Conservation (phyloP, 2,329 filamentous ascomycete genomes). For the Microcyclosporella mali region DNA sequence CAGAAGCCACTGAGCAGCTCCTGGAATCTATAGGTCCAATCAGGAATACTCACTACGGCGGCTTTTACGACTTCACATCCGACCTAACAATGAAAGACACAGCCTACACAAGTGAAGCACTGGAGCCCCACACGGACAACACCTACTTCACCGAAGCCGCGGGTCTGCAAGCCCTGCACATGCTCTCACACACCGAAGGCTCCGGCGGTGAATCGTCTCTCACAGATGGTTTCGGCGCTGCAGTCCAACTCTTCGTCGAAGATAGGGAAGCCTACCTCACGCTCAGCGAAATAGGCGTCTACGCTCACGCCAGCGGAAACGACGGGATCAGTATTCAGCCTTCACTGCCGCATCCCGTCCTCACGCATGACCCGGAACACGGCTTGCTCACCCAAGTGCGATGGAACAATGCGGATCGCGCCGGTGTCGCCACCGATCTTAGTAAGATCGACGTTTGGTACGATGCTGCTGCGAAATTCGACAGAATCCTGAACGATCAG, state of each 20-base stretch:
- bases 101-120: slow-evolving; percentile 71
- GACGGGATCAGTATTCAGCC: slow-evolving; percentile 74
- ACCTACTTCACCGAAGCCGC: slow-evolving; percentile 94
- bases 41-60: slow-evolving; percentile 83
- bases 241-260: slow-evolving; percentile 51
- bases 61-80: slow-evolving; percentile 81
- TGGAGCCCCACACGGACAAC: slow-evolving; percentile 85
- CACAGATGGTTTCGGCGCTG: slow-evolving; percentile 78
- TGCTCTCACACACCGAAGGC: slow-evolving; percentile 69
- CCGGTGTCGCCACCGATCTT: slow-evolving; percentile 55
- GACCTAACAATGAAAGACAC: slow-evolving; percentile 69
- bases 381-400: slow-evolving; percentile 58
- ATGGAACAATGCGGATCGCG: slow-evolving; percentile 92
- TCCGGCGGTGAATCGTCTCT: slow-evolving; percentile 72
- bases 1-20: slow-evolving; percentile 66
- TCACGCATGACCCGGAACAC: slow-evolving; percentile 52
- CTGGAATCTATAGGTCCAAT: slow-evolving; percentile 81
- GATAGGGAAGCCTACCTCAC: slow-evolving; percentile 52
- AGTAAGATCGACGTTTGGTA: slow-evolving; percentile 60
- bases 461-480: slow-evolving; percentile 64
- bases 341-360: slow-evolving; percentile 61
- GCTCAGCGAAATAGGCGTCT: slow-evolving; percentile 54
- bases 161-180: slow-evolving; percentile 86
- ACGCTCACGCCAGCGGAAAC: slow-evolving; percentile 83
- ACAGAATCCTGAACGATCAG: slow-evolving; percentile 59